Conservation (phyloP, 306 rosid species). For the Cucumis melo region DNA sequence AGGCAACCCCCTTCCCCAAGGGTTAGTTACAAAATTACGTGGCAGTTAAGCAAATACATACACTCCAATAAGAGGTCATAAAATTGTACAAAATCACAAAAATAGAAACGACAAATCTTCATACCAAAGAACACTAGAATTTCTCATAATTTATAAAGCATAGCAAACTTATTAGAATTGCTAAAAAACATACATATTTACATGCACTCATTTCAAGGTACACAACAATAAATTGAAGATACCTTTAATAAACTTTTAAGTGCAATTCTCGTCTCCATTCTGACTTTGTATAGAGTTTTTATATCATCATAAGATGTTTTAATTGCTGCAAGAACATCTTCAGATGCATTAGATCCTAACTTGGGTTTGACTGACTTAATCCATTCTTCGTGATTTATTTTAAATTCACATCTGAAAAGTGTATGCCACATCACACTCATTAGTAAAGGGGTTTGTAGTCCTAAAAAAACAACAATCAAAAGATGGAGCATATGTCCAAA, state of each 20-base stretch:
- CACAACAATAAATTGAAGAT: background rate
- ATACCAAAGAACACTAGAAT: background rate
- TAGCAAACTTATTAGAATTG: background rate
- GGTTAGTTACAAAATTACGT: too few species aligned
- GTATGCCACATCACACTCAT: constrained; percentile 7
- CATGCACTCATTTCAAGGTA: background rate
- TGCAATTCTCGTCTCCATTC: constrained; percentile 70
- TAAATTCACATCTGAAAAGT: constrained; percentile 70
- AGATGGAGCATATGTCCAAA: background rate
- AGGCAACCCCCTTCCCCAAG: too few species aligned
- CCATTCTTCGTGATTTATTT: constrained; percentile 82
- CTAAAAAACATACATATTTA: background rate
- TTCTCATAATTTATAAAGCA: background rate
- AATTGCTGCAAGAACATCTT: constrained; percentile 42
- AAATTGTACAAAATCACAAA: background rate
- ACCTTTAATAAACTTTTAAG: constrained; percentile 75
- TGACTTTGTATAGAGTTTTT: constrained; percentile 57
- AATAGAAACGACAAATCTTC: background rate
- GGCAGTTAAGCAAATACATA: too few species aligned
- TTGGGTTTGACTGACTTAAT: constrained; percentile 55
- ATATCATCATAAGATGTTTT: constrained; percentile 41
- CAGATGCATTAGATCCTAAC: constrained; percentile 39
- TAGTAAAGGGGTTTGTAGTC: background rate
- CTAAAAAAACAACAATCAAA: background rate
- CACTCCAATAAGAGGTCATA: too few species aligned